Evolutionary conservation across 345 rosid species (phyloP).

Genomic region (Hevea brasiliensis): DNA sequence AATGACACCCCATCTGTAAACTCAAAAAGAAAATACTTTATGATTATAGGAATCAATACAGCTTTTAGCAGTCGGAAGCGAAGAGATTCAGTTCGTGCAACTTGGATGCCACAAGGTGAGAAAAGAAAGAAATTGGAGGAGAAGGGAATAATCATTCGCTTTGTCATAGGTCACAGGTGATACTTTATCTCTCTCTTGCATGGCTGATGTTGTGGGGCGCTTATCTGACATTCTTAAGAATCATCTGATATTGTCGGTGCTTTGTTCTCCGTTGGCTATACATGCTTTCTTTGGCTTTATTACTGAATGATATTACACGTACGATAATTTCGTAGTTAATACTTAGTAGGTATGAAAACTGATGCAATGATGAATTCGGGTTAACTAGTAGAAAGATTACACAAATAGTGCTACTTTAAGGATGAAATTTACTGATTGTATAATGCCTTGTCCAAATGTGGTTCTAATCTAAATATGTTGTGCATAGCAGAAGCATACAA

Average conservation of each 20-base stretch:
- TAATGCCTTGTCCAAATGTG: background rate
- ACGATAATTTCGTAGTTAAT: background rate
- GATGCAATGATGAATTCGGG: background rate
- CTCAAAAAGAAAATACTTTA: constrained; percentile 50
- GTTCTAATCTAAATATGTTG: too few relatives aligned
- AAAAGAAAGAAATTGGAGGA: constrained; percentile 65
- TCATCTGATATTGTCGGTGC: background rate
- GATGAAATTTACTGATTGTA: background rate
- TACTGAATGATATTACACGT: background rate
- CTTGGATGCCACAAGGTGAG: constrained; percentile 97
- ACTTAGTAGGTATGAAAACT: background rate
- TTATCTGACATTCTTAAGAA: background rate
- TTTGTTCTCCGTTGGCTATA: background rate
- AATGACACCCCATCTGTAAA: constrained; percentile 18
- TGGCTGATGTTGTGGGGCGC: background rate
- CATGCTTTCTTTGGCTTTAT: background rate
- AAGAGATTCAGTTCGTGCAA: constrained; percentile 79
- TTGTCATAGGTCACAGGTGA: constrained; percentile 90
- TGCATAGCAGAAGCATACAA: too few relatives aligned
- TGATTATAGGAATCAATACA: constrained; percentile 90
- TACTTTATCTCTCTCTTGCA: background rate
- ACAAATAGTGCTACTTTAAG: background rate
- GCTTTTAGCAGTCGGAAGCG: constrained; percentile 79
- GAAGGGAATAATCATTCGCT: constrained; percentile 81
- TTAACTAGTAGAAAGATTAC: background rate